A percentile compares a stretch with the other conserved stretches of the same genome.
Evolutionary conservation across 495 filamentous ascomycete species (phyloP).

Genomic region (Neurospora sublineolata): DNA sequence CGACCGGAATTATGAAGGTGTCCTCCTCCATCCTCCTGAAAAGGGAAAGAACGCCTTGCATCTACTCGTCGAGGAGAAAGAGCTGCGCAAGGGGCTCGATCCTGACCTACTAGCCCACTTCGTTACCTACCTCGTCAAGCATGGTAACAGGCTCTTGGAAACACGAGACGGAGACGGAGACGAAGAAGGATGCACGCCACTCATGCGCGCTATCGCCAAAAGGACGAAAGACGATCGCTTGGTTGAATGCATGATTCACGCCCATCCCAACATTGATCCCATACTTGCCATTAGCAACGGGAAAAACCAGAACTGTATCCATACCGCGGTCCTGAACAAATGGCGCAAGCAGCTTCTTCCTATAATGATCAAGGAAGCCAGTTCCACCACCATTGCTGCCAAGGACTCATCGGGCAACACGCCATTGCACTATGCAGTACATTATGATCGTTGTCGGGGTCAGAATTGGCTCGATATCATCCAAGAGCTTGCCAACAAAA

Average conservation of each 20-base stretch:
- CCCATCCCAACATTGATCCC: conserved; percentile 12
- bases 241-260: conserved; percentile 20
- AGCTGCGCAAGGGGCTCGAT: background rate
- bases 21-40: background rate
- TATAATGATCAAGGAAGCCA: conserved; percentile 9
- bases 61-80: background rate
- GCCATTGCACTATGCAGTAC: conserved; percentile 19
- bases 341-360: background rate
- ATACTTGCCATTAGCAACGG: conserved; percentile 14
- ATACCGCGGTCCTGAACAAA: conserved; percentile 17
- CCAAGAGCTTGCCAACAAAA: conserved; percentile 11
- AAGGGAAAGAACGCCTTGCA: background rate
- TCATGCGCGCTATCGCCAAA: conserved; percentile 15
- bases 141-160: conserved; percentile 6
- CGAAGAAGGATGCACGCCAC: conserved; percentile 13
- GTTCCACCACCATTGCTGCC: conserved; percentile 10
- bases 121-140: conserved; percentile 12
- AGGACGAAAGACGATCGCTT: conserved; percentile 1
- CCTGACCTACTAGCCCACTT: conserved; percentile 8
- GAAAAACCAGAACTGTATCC: conserved; percentile 12
- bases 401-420: conserved; percentile 16
- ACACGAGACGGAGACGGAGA: conserved; percentile 12
- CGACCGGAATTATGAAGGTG: background rate
- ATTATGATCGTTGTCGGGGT: conserved; percentile 12
- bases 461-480: background rate